Conservation (phyloP, 139 green algal genomes). For the Dunaliella sp. region DNA sequence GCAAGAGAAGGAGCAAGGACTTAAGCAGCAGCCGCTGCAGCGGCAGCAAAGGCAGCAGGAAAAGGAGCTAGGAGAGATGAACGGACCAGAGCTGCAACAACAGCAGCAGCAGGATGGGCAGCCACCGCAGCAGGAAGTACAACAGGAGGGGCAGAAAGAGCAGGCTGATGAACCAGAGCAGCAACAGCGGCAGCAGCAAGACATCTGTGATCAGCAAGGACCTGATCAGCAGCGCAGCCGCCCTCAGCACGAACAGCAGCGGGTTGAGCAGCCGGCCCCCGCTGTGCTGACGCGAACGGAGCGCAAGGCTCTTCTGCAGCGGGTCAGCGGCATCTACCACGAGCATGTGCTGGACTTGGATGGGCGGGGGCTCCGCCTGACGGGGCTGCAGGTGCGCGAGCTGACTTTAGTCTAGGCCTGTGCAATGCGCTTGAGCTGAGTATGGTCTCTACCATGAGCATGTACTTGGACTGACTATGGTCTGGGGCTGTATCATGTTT, state of each 20-base stretch:
- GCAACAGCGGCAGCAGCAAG: neutral
- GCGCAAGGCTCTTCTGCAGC: neutral
- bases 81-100: too few relatives aligned
- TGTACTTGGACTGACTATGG: too few relatives aligned
- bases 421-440: too few relatives aligned
- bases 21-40: too few relatives aligned
- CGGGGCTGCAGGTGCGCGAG: neutral
- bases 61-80: too few relatives aligned
- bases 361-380: neutral
- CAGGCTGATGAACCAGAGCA: neutral
- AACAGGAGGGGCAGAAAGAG: neutral
- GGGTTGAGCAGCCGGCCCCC: too few relatives aligned
- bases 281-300: neutral
- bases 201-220: too few relatives aligned
- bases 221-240: neutral
- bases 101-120: neutral
- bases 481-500: too few relatives aligned
- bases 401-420: too few relatives aligned
- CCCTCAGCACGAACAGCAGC: neutral
- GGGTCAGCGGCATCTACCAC: neutral
- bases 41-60: too few relatives aligned
- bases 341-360: neutral
- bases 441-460: too few relatives aligned
- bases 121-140: neutral
- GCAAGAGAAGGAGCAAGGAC: too few relatives aligned